phyloP scores from a whole-genome alignment of 1,284 basidiomycete species.

The Sporisorium exsertum region DNA sequence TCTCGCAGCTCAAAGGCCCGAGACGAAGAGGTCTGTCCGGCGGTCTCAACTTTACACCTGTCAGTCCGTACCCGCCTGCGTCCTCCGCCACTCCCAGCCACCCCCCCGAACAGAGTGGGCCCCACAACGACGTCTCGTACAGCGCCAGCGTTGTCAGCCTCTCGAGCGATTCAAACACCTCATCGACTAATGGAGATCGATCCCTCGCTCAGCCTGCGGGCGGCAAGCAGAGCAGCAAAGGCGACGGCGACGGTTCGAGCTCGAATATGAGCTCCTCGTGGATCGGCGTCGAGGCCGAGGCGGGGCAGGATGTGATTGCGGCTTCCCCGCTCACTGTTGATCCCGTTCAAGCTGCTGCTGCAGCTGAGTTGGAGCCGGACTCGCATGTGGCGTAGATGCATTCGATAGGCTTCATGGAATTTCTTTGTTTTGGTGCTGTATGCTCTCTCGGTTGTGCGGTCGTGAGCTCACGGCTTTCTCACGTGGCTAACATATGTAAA shows the following conservation, averaged over 20 bases:
- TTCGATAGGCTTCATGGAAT: constrained; percentile 1
- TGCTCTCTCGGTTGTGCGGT: not conserved
- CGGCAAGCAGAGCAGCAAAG: constrained; percentile 1
- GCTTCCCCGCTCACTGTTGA: constrained; percentile 11
- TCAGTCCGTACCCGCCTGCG: constrained; percentile 13
- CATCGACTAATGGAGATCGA: constrained; percentile 16
- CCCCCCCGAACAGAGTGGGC: not conserved
- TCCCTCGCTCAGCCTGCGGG: not conserved
- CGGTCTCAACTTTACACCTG: constrained; percentile 48
- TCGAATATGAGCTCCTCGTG: constrained; percentile 46
- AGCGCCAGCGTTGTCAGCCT: constrained; percentile 36
- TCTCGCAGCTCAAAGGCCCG: not conserved
- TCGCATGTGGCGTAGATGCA: constrained; percentile 5
- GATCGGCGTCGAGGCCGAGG: constrained; percentile 37
- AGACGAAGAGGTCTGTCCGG: constrained; percentile 32
- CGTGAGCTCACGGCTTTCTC: too few species aligned
- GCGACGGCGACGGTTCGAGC: constrained; percentile 14
- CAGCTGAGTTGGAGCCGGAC: constrained; percentile 26
- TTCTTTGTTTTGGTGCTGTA: not conserved
- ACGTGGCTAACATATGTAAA: not conserved
- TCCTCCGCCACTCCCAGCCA: not conserved
- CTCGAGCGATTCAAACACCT: constrained; percentile 24
- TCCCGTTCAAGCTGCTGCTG: constrained; percentile 17
- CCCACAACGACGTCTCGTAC: constrained; percentile 3
- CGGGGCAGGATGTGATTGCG: not conserved